Conservation (phyloP, 495 filamentous ascomycete genomes). For the Penicillium fimorum region DNA sequence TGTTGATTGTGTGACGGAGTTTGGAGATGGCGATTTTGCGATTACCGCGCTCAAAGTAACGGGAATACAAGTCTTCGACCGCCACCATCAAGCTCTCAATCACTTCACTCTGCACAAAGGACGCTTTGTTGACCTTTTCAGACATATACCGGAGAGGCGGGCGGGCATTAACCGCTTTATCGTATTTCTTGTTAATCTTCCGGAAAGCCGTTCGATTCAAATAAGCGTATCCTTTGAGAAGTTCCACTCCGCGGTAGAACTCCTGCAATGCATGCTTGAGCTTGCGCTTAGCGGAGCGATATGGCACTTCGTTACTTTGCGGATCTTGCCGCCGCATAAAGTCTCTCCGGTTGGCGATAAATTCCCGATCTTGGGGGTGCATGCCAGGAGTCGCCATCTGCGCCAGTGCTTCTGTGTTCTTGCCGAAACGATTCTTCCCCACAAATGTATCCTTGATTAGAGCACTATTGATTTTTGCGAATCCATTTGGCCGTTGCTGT, state of each 20-base stretch:
- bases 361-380: constrained; percentile 29
- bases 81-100: constrained; percentile 72
- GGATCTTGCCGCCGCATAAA: constrained; percentile 58
- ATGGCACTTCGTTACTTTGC: constrained; percentile 61
- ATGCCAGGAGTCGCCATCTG: constrained; percentile 49
- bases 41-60: constrained; percentile 89
- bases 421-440: constrained; percentile 48
- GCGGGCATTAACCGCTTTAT: constrained; percentile 79
- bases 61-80: constrained; percentile 86
- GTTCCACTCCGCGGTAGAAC: constrained; percentile 86
- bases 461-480: constrained; percentile 26
- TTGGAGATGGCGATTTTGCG: constrained; percentile 86
- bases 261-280: constrained; percentile 88
- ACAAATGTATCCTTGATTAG: constrained; percentile 30
- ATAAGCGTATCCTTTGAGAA: constrained; percentile 85
- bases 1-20: constrained; percentile 65
- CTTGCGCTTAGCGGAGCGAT: constrained; percentile 82
- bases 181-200: constrained; percentile 98
- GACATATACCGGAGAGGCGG: constrained; percentile 81
- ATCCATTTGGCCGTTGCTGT: constrained; percentile 18
- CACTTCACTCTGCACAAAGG: constrained; percentile 83
- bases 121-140: constrained; percentile 85
- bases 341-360: constrained; percentile 51
- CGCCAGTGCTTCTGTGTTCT: constrained; percentile 55
- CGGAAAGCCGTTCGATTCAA: constrained; percentile 90